Conservation (phyloP, 176 grass and related monocot species). For the Oryza officinalis region DNA sequence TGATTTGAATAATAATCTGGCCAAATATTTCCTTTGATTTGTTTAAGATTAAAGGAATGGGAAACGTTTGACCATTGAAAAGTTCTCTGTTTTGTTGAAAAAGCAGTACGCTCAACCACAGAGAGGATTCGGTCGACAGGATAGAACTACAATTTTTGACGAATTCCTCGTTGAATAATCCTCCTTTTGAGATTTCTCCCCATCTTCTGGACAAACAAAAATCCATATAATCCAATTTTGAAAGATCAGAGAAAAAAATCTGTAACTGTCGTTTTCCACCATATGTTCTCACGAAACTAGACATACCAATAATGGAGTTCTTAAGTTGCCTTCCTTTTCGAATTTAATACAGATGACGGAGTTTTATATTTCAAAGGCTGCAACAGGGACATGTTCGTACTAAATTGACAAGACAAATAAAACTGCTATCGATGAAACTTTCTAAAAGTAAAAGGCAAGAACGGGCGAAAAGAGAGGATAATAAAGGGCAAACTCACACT, state of each 20-base stretch:
- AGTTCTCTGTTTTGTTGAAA: constrained; percentile 19
- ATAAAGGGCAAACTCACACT: not conserved
- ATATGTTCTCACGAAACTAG: not conserved
- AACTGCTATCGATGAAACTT: not conserved
- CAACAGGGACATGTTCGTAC: not conserved
- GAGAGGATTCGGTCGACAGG: constrained; percentile 16
- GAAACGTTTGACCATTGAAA: constrained; percentile 27
- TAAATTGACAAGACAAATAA: constrained; percentile 12
- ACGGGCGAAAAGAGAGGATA: not conserved
- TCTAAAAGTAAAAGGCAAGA: not conserved
- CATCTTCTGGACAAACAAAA: constrained; percentile 24
- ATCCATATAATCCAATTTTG: not conserved
- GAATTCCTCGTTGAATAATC: constrained; percentile 38
- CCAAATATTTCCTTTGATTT: not conserved
- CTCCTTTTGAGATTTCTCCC: constrained; percentile 19
- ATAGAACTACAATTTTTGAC: constrained; percentile 16
- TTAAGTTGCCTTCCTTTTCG: not conserved
- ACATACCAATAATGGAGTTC: not conserved
- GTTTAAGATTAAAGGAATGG: constrained; percentile 3
- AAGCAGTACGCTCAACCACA: not conserved
- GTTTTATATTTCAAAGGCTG: not conserved
- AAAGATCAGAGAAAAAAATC: not conserved
- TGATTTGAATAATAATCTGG: constrained; percentile 29
- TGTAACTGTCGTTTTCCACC: constrained; percentile 14
- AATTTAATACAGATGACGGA: not conserved